Base-by-base conservation (phyloP, 371 early-diverging fungal genomes). In the Mortierella sp. region DNA sequence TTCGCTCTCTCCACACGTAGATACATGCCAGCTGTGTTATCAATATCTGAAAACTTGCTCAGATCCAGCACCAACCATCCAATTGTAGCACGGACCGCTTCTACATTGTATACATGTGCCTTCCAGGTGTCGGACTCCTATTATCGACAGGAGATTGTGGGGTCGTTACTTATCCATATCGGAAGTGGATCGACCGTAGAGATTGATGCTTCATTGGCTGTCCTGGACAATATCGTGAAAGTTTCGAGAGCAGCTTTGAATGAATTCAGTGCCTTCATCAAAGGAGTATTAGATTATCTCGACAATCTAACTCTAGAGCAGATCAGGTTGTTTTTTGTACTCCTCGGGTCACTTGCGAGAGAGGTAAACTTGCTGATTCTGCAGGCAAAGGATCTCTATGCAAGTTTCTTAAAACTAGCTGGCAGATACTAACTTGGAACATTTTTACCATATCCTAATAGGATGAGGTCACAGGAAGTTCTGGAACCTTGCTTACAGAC, bases 121-220 rank as follows among this genome's bases (percentile, higher is more conserved):
- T 87, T 91, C 75, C 72, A 88, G 65, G 72, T 89, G 26, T 85
- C 90, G 32, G 92, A 91, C 64, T 82, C 86, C 12, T 91, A 90
- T 70, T 87, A 92, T 68, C 88, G 89, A 45, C 93, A 94, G 86
- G 95, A 95, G 83, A 90, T 93, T 31, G 82, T 94, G 35, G 94
- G 91, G 8, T 89, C 90, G 2, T 76, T 95, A 34, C 92, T 94
- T 0, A 92, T 92, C n/a, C 94, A 95, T 68, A 90, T 95, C 55
- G 95, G 95, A 40, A 93, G 94, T 66, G 94, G 94, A 9, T 86
- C 88, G 51, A 66, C 76, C 6, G 80, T 83, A 60, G 94, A 94
- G 68, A 88, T 93, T 54, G 90, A 93, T 62, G 86, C 90, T 0
- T 90, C 94, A 0, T 61, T 94, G 22, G 83, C 86, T 34, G 87